Evolutionary conservation across 371 early-diverging fungal species (phyloP).

Genomic region (Mortierella sp.): DNA sequence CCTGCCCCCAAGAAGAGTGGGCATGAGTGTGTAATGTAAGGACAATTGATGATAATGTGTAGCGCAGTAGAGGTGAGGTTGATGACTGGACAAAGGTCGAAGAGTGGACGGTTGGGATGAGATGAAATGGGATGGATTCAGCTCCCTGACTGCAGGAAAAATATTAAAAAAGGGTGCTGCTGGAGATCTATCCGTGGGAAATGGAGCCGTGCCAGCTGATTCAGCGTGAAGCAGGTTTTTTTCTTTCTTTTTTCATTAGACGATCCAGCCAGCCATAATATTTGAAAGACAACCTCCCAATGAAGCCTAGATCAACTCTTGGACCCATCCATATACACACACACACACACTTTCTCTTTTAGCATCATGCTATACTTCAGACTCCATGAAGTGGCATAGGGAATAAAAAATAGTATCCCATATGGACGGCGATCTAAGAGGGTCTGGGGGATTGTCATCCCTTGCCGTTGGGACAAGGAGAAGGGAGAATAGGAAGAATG

Average conservation of each 20-base stretch:
- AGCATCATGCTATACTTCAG: background rate
- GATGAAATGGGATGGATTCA: background rate
- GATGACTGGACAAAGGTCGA: background rate
- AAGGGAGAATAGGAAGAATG: slow-evolving; percentile 1
- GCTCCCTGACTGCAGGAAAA: background rate
- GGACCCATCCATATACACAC: too few species aligned
- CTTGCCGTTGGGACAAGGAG: slow-evolving; percentile 6
- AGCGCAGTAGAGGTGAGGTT: background rate
- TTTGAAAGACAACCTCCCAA: slow-evolving; percentile 2
- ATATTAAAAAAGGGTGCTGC: background rate
- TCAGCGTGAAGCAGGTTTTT: background rate
- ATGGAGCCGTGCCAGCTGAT: background rate
- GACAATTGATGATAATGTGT: background rate
- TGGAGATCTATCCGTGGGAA: slow-evolving; percentile 1
- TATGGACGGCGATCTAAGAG: background rate
- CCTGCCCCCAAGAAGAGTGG: background rate
- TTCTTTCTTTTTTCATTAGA: background rate
- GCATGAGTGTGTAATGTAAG: background rate
- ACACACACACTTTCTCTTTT: too few species aligned
- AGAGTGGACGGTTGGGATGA: background rate
- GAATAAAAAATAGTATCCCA: background rate
- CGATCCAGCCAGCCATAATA: background rate
- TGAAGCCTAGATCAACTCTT: slow-evolving; percentile 1
- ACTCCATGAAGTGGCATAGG: background rate
- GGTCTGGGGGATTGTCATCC: slow-evolving; percentile 4